phyloP scores from a whole-genome alignment of 2,329 filamentous ascomycete genomes.

The Raffaelea deltoideospora region DNA sequence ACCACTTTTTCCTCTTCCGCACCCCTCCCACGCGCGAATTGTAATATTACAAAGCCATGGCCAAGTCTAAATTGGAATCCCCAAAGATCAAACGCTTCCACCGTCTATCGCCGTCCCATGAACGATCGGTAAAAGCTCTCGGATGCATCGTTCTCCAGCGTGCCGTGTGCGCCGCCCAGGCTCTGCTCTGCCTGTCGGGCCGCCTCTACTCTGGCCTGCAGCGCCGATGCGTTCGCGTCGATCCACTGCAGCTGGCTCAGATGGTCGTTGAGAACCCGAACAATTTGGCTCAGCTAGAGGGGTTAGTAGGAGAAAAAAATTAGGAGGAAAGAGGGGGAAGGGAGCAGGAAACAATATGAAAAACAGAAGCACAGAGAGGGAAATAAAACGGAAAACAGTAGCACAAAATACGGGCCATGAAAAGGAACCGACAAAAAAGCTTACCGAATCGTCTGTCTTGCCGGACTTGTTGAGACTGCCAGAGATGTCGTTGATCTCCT shows the following conservation, averaged over 20 bases:
- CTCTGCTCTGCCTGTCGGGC: slow-evolving; percentile 66
- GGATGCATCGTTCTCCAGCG: slow-evolving; percentile 53
- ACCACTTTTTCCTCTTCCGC: too few species aligned
- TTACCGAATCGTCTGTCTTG: slow-evolving; percentile 76
- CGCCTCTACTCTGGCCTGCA: slow-evolving; percentile 68
- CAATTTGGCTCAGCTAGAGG: slow-evolving; percentile 77
- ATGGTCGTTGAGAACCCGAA: slow-evolving; percentile 86
- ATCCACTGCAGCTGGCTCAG: slow-evolving; percentile 87
- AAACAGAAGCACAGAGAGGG: neutral
- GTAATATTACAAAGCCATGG: too few species aligned
- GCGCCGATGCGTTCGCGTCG: slow-evolving; percentile 64
- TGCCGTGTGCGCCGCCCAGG: slow-evolving; percentile 40
- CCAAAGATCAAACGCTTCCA: too few species aligned
- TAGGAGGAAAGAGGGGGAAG: neutral
- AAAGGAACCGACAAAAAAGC: slow-evolving; percentile 12
- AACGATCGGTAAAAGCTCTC: slow-evolving; percentile 89
- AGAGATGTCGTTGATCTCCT: slow-evolving; percentile 93
- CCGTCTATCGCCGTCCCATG: slow-evolving; percentile 50
- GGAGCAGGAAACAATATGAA: neutral
- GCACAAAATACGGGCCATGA: neutral
- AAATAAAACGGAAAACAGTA: neutral
- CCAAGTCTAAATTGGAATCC: too few species aligned
- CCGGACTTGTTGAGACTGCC: slow-evolving; percentile 74
- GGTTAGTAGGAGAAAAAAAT: slow-evolving; percentile 1
- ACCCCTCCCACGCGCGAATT: too few species aligned